These are phyloP conservation scores for Ajuga reptans DNA, from an alignment of 305 asterid species.

Conservation along the genomic window DNA sequence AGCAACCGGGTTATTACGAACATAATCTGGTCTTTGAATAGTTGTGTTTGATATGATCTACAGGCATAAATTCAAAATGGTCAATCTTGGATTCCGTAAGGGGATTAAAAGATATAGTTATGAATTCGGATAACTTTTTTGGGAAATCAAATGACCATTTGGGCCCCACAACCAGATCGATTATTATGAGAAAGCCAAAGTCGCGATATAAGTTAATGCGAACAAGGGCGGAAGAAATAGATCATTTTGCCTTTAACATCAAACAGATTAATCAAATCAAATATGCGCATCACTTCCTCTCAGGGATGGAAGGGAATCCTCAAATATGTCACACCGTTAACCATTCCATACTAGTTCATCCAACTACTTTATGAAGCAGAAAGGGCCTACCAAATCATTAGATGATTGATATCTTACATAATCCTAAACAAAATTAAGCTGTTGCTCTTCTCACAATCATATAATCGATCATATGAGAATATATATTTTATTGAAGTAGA, in stretches of 20 bases:
- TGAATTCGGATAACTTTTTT: not conserved
- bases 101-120: not conserved
- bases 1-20: slow-evolving; percentile 47
- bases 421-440: not conserved
- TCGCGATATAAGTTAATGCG: not conserved
- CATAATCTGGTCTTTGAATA: slow-evolving; percentile 71
- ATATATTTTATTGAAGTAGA: not conserved
- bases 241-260: not conserved
- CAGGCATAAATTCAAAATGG: slow-evolving; percentile 18
- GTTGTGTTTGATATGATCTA: slow-evolving; percentile 91
- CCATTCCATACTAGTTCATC: not conserved
- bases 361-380: not conserved
- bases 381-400: not conserved
- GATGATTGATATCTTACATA: no score
- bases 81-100: slow-evolving; percentile 7
- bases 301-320: not conserved
- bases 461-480: not conserved
- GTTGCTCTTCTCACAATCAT: not conserved
- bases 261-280: not conserved
- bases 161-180: not conserved
- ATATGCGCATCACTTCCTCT: not conserved
- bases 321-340: no score
- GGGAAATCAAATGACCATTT: not conserved
- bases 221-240: not conserved
- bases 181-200: not conserved